A percentile compares a stretch with the other conserved stretches of the same genome.
Evolutionary conservation across 768 basidiomycete species (phyloP).

Genomic region (Agrocybe chaxingu): DNA sequence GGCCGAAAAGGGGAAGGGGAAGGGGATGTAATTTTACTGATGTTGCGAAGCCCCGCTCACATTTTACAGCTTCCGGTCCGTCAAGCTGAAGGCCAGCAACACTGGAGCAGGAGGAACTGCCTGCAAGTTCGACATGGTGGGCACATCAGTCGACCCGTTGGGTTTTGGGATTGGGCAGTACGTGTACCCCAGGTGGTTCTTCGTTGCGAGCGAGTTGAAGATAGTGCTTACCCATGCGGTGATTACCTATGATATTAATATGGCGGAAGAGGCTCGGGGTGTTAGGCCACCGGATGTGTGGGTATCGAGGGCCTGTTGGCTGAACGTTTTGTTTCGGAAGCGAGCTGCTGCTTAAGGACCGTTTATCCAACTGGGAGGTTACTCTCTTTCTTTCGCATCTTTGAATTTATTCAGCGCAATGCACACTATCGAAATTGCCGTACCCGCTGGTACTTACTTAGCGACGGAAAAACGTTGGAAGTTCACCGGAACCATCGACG

Average conservation of each 20-base stretch:
- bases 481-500: too few species aligned
- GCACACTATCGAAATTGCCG: too few species aligned
- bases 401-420: too few species aligned
- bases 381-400: too few species aligned
- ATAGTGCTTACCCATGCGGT: slow-evolving; percentile 41
- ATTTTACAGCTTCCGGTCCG: slow-evolving; percentile 43
- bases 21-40: too few species aligned
- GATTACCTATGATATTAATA: slow-evolving; percentile 36
- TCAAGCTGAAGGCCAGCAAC: slow-evolving; percentile 18
- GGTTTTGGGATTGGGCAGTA: slow-evolving; percentile 35
- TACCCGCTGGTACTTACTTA: too few species aligned
- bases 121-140: slow-evolving; percentile 20
- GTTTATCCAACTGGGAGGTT: too few species aligned
- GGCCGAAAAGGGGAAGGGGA: too few species aligned
- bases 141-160: slow-evolving; percentile 25
- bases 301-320: slow-evolving; percentile 18
- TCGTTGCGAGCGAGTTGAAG: slow-evolving; percentile 41
- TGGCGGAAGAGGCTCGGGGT: slow-evolving; percentile 18
- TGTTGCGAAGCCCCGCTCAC: slow-evolving; percentile 27
- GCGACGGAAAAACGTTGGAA: too few species aligned
- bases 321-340: slow-evolving; percentile 26
- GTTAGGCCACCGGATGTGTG: slow-evolving; percentile 23
- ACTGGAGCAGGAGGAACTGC: not conserved
- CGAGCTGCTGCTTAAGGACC: not conserved
- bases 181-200: slow-evolving; percentile 39